Conservation (phyloP, 2,329 filamentous ascomycete genomes). For the Teratosphaeria destructans region DNA sequence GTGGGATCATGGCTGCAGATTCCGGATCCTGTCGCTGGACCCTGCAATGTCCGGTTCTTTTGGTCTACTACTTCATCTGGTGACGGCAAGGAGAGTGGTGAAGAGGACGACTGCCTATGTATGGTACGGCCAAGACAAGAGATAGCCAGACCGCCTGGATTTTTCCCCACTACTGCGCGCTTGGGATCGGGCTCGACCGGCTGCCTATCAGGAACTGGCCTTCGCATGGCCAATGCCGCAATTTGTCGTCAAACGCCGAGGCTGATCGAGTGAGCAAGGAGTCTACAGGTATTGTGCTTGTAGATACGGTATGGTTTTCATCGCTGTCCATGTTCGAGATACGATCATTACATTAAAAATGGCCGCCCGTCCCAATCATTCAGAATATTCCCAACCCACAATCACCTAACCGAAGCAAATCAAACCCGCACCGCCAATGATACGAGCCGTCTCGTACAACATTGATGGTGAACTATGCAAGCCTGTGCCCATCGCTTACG, state of each 20-base stretch:
- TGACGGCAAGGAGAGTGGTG: neutral
- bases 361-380: neutral
- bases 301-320: neutral
- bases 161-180: neutral
- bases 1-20: slow-evolving; percentile 22
- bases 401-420: neutral
- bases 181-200: neutral
- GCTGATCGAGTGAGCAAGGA: neutral
- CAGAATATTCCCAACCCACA: neutral
- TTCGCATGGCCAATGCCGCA: neutral
- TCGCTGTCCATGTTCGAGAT: neutral
- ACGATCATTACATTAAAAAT: neutral
- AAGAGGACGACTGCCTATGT: neutral
- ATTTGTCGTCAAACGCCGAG: neutral
- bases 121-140: neutral
- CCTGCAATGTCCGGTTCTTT: neutral
- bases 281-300: neutral
- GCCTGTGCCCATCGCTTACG: neutral
- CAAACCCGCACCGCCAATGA: neutral
- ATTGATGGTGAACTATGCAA: neutral
- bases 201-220: neutral
- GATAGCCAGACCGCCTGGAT: neutral
- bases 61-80: neutral
- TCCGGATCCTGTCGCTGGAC: neutral
- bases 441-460: neutral